Evolutionary conservation across 2,329 filamentous ascomycete genomes (phyloP), one percentile per base, ranked within the genome.

Genomic region (Fusarium torulosum): DNA sequence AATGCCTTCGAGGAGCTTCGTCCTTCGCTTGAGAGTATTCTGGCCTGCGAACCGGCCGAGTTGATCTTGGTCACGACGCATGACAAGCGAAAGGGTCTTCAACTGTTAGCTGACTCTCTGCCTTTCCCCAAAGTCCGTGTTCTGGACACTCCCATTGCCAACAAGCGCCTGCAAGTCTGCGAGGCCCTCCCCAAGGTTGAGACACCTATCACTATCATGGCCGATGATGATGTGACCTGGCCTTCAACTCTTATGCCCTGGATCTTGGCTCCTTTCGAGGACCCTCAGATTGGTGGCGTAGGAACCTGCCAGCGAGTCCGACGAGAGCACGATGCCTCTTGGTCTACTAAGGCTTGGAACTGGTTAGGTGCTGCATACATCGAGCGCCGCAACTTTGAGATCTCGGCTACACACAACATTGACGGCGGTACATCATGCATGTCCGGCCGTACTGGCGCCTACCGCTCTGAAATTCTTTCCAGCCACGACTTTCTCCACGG

Each of bases 381-480:
- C 66, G 92, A 97, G 79, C 89, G 95, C 59, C 90, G 95, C 64
- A 98, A 97, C 80, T 98, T 97, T 77, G 95, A 98, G 79, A 97
- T 96, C 76, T 96, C 94, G 46, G 94, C 95, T 31, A 97, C 94
- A 54, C 95, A 96, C 78, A 92, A 95, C 80, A 91, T 97, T 51
- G 95, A 98, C 76, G 95, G 95, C 60, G 95, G 95, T 40, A 91
- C 96, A n/a, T 96, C 95, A 13, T 98, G 95, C 82, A 93, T 98
- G 84, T 97, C 95, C 45, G 95, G 95, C 59, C 90, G 95, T 42
- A 97, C 94, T 17, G 94, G 95, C 53, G 94, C 94, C 43, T 97
- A 98, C 81, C 91, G 93, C 46, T 93, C 93, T 11, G 88, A 91
- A 75, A 97, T 98, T 67, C 84, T 98, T 25, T 90, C 93, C 73